phyloP scores from a whole-genome alignment of 2,329 filamentous ascomycete species.

The Canariomyces notabilis region DNA sequence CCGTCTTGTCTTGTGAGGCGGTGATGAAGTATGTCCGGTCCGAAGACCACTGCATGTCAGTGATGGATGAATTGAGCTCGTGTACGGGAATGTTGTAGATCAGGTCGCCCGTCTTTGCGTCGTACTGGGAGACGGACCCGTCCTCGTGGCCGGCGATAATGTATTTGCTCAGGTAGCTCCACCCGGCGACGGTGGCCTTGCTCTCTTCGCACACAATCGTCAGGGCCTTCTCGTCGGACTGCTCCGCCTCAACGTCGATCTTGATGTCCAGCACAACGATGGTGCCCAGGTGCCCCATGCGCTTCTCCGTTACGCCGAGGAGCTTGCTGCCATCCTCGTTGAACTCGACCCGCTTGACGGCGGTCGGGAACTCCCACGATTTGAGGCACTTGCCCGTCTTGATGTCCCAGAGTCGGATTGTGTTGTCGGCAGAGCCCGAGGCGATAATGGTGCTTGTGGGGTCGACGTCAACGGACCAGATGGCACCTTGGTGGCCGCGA shows the following conservation, averaged over 20 bases:
- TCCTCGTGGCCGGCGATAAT: slow-evolving; percentile 98
- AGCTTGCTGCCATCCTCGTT: slow-evolving; percentile 87
- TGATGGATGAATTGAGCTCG: slow-evolving; percentile 77
- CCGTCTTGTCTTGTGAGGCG: slow-evolving; percentile 93
- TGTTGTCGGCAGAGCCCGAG: slow-evolving; percentile 96
- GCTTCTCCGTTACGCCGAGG: slow-evolving; percentile 95
- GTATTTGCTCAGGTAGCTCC: slow-evolving; percentile 90
- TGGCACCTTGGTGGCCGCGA: slow-evolving; percentile 91
- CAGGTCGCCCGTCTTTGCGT: slow-evolving; percentile 84
- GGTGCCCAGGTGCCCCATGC: slow-evolving; percentile 91
- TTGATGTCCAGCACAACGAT: slow-evolving; percentile 91
- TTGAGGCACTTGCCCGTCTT: slow-evolving; percentile 89
- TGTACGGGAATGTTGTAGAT: slow-evolving; percentile 78
- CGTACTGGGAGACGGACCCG: slow-evolving; percentile 84
- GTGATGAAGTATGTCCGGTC: slow-evolving; percentile 99
- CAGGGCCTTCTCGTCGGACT: slow-evolving; percentile 75
- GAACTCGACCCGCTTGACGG: slow-evolving; percentile 97
- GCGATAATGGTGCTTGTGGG: slow-evolving; percentile 87
- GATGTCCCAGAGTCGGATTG: slow-evolving; percentile 94
- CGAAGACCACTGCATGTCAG: slow-evolving; percentile 88
- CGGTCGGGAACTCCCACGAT: slow-evolving; percentile 95
- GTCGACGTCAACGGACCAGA: slow-evolving; percentile 98
- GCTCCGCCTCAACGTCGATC: slow-evolving; percentile 74
- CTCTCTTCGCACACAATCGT: slow-evolving; percentile 91
- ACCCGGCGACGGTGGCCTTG: slow-evolving; percentile 96